Base-by-base conservation (phyloP, 139 green algal species). In the Micromonas pusilla region DNA sequence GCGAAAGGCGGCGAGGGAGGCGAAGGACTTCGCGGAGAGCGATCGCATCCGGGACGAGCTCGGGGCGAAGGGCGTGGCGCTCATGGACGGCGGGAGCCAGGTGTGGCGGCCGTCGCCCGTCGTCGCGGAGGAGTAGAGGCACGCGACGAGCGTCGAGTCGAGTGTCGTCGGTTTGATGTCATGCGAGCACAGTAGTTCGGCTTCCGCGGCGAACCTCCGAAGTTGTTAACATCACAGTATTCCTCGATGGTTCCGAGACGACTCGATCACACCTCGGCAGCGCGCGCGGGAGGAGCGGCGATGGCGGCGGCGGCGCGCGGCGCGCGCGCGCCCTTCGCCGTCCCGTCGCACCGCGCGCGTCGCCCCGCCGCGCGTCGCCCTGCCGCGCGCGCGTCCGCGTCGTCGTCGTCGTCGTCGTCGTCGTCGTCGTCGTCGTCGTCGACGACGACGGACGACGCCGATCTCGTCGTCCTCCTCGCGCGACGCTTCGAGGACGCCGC, bases 21-120 rank as follows among this genome's bases (percentile, higher is more conserved):
- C 80, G 28, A 97, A 96, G 79, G 87, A 97, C 78, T 97, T 92
- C 57, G 81, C 38, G 2, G 30, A 66, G 30, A 78, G 57, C 20
- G 81, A 85, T 71, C 31, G 73, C 28, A 53, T 84, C 4, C 37
- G 80, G 16, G 74, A 84, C 38, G 73, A 84, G 34, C 67, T 84
- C 28, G 53, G 34, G 1, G 37, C 68, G 20, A 38, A 39, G 23
- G 68, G 68, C 33, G 53, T 75, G 2, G 68, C 23, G n/a, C 38
- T 75, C 21, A 75, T 75, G 68, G 67, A 64, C 38, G 67, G 52
- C 38, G 54, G 34, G n/a, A 30, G n/a, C 19, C 26, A 81, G 25
- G 53, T 37, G 32, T 66, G 67, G 54, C 32, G 75, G 20, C 66
- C 67, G 23, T 25, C 45, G 16, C 9, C 45, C 16, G 45, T 57